phyloP scores from a whole-genome alignment of 345 rosid species.

The Syzygium jambos region DNA sequence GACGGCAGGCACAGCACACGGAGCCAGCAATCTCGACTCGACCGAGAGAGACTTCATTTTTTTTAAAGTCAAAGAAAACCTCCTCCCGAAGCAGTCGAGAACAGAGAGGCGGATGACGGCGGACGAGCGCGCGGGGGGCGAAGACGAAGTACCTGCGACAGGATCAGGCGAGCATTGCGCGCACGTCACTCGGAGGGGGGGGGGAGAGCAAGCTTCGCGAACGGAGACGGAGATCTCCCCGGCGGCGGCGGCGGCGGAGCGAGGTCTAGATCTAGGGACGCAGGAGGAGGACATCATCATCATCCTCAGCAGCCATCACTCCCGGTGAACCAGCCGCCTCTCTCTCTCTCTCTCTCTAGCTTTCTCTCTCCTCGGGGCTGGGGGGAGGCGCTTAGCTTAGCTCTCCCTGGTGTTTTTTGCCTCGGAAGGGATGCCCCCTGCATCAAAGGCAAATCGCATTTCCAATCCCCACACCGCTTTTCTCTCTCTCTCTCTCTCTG shows the following conservation, averaged over 20 bases:
- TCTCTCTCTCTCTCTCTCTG: too few species aligned
- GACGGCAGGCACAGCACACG: neutral
- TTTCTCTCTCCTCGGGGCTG: neutral
- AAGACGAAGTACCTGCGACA: neutral
- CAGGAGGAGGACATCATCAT: neutral
- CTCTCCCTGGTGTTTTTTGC: constrained; percentile 22
- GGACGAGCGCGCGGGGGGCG: neutral
- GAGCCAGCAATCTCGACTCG: neutral
- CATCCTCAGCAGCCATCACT: neutral
- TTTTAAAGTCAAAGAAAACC: neutral
- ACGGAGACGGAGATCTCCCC: neutral
- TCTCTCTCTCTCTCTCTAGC: neutral
- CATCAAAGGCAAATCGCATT: constrained; percentile 12
- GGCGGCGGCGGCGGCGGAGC: neutral
- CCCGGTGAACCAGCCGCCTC: neutral
- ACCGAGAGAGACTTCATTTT: neutral
- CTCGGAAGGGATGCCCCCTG: constrained; percentile 43
- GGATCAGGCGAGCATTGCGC: constrained; percentile 3
- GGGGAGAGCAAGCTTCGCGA: neutral
- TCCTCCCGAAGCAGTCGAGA: neutral
- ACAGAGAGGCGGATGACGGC: neutral
- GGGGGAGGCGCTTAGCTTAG: neutral
- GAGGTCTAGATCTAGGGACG: neutral
- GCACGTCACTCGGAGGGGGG: neutral
- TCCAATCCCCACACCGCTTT: neutral